Conservation (phyloP, 1,284 basidiomycete genomes). For the Ganoderma lingzhi region DNA sequence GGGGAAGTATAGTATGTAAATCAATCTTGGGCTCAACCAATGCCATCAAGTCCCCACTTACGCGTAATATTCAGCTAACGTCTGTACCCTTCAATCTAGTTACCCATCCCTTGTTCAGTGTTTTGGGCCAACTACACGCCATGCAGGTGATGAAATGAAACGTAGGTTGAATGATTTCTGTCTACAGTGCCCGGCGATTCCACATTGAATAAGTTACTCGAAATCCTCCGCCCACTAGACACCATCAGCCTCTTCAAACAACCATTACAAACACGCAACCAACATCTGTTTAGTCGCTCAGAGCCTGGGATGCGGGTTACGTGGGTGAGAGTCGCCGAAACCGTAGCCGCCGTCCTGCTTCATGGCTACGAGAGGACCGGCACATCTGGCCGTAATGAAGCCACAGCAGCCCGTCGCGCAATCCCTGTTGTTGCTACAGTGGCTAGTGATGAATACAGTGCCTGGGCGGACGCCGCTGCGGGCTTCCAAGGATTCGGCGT, state of each 20-base stretch:
- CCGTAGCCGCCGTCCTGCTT: too few species aligned
- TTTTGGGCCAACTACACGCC: not conserved
- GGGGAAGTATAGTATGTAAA: too few species aligned
- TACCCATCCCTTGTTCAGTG: not conserved
- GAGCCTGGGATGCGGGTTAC: too few species aligned
- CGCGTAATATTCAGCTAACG: not conserved
- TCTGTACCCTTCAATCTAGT: not conserved
- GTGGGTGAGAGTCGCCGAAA: too few species aligned
- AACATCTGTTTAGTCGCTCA: not conserved
- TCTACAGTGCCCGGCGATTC: not conserved
- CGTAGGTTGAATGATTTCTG: not conserved
- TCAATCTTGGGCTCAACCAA: not conserved
- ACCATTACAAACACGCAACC: not conserved
- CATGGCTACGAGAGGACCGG: too few species aligned
- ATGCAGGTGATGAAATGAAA: not conserved
- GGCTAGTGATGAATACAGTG: not conserved
- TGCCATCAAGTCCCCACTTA: not conserved
- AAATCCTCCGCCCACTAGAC: not conserved
- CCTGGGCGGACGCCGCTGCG: too few species aligned
- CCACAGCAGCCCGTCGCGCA: slow-evolving; percentile 22
- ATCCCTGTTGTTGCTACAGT: slow-evolving; percentile 18
- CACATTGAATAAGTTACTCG: not conserved
- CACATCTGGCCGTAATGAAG: slow-evolving; percentile 17
- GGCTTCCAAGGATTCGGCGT: too few species aligned
- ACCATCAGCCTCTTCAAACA: not conserved